Conservation (phyloP, 148 eudicot species). For the Amaranthus cruentus region DNA sequence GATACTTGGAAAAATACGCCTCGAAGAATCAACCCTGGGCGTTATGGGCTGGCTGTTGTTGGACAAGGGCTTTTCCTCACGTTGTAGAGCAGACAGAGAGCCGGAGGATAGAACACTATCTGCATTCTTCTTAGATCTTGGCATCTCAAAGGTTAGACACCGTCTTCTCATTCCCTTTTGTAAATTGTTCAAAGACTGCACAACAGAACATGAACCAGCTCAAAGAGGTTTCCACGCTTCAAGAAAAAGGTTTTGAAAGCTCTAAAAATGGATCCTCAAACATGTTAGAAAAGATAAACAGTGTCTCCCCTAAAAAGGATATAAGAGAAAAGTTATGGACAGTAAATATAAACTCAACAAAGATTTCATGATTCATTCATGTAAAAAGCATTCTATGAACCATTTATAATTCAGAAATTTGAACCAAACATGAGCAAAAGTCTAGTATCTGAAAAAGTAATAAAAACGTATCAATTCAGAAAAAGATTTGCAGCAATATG, state of each 20-base stretch:
- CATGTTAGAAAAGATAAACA: not conserved
- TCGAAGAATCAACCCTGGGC: slow-evolving; percentile 43
- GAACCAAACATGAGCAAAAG: not conserved
- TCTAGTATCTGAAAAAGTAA: not conserved
- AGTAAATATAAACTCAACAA: no score
- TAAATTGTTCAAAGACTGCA: slow-evolving; percentile 46
- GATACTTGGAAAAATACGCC: slow-evolving; percentile 59
- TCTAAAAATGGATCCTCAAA: not conserved
- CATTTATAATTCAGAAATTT: no score
- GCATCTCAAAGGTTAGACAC: slow-evolving; percentile 82
- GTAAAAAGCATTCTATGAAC: no score
- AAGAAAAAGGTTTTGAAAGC: not conserved
- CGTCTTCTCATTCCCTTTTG: slow-evolving; percentile 80
- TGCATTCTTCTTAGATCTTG: slow-evolving; percentile 49
- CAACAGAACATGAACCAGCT: slow-evolving; percentile 18
- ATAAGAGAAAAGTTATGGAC: no score
- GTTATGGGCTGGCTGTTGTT: slow-evolving; percentile 34
- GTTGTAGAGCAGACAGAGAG: slow-evolving; percentile 31
- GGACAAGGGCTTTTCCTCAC: slow-evolving; percentile 33
- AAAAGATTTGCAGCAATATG: not conserved
- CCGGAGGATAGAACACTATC: slow-evolving; percentile 35
- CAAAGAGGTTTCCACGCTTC: not conserved
- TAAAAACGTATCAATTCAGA: not conserved
- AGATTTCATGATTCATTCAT: no score
- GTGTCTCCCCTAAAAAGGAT: no score